A percentile compares a stretch with the other conserved stretches of the same genome.
Evolutionary conservation across 306 rosid species (phyloP).

Genomic region (Calophaca sinica): DNA sequence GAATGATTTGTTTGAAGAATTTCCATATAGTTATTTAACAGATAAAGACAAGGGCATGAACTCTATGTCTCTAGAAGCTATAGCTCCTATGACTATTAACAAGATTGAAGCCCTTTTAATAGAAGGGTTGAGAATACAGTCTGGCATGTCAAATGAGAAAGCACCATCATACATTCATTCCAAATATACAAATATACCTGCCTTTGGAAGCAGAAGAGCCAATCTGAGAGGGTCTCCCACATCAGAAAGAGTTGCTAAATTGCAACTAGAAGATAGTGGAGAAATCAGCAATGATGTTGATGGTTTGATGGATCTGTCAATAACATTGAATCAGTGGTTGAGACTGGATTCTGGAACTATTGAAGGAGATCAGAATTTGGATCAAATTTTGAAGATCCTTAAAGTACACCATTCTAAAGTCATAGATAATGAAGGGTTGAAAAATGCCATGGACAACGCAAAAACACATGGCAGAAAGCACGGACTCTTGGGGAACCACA

Average conservation of each 20-base stretch:
- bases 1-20: conserved; percentile 47
- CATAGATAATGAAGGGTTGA: conserved; percentile 51
- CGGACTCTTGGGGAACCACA: conserved; percentile 66
- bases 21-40: conserved; percentile 40
- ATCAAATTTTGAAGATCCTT: conserved; percentile 52
- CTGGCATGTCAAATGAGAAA: conserved; percentile 57
- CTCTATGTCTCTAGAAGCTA: conserved; percentile 53
- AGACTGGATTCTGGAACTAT: conserved; percentile 72
- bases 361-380: conserved; percentile 54
- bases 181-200: conserved; percentile 24
- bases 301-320: conserved; percentile 60
- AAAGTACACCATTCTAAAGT: conserved; percentile 63
- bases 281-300: conserved; percentile 38
- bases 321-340: conserved; percentile 75
- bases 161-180: conserved; percentile 60
- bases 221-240: too few species aligned
- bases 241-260: conserved; percentile 25
- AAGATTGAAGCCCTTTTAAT: conserved; percentile 66
- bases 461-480: conserved; percentile 38
- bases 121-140: conserved; percentile 82
- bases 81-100: conserved; percentile 57
- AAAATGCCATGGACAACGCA: conserved; percentile 38
- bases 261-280: conserved; percentile 37
- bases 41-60: conserved; percentile 46
- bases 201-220: conserved; percentile 30